Base-by-base conservation (phyloP, 2,329 filamentous ascomycete genomes). In the Phialophora expanda region DNA sequence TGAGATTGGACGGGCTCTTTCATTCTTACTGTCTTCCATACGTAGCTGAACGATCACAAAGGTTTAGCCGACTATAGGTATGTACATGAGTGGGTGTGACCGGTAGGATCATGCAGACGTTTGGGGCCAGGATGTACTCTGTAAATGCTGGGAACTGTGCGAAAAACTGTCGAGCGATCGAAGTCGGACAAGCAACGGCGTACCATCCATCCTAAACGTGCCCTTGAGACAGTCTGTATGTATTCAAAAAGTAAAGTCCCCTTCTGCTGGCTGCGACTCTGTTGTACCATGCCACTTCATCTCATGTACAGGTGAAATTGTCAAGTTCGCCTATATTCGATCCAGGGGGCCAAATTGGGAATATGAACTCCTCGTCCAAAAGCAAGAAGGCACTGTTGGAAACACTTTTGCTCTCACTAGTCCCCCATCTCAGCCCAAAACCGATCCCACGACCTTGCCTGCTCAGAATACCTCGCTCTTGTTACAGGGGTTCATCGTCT, bases 391-490 rank as follows among this genome's bases (percentile, higher is more conserved):
- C 48, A 51, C 48, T 51, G 48, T 26, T 51, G 48, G 48, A 51
- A 51, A 51, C 53, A 65, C 60, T 65, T 68, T 68, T 68, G 53
- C 41, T 61, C 50, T 57, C 61, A 22, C 26, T 22, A 26, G 24
- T 51, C 20, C 24, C 55, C 46, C 60, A 44, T 61, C 50, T 41
- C 56, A 44, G 32, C 57, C 46, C 60, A 54, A 44, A 38, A n/a
- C 20, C 46, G 17, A 61, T 24, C 58, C 51, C 58, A 53, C 50
- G 48, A 51, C 48, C 48, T n/a, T 51, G 11, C 20, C 48, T 51
- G 11, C 20, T 24, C 20, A 28, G 24, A 51, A 51, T 51, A 22
- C 48, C 44, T 41, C 57, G 59, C 22, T 50, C 59, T 62, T 66
- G 64, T 34, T 66, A 66, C 64, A 66, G 22, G 56, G 22, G 34